Percentiles rank a stretch among this genome's conserved stretches.
Conservation (phyloP, 1,284 basidiomycete species). For the Malassezia globosa region DNA sequence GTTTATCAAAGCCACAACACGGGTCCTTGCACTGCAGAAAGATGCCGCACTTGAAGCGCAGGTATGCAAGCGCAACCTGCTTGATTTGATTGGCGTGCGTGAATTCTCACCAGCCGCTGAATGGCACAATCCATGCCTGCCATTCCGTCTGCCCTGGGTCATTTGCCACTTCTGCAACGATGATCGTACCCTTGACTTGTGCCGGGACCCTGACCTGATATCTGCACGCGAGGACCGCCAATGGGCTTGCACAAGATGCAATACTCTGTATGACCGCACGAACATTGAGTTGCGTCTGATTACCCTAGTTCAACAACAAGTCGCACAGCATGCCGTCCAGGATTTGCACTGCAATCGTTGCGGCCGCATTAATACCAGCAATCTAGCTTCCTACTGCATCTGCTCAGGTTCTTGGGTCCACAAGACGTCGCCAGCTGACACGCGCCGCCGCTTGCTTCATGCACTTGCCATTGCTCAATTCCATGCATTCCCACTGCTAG, state of each 20-base stretch:
- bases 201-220: conserved; percentile 76
- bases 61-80: conserved; percentile 72
- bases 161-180: conserved; percentile 82
- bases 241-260: conserved; percentile 54
- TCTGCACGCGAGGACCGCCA: conserved; percentile 22
- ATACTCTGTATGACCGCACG: conserved; percentile 73
- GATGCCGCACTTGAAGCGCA: conserved; percentile 76
- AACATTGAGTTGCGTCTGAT: conserved; percentile 78
- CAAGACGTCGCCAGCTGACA: conserved; percentile 30
- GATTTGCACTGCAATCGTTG: conserved; percentile 72
- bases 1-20: conserved; percentile 77
- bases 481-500: conserved; percentile 24
- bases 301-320: conserved; percentile 60
- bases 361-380: conserved; percentile 73
- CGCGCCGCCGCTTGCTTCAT: conserved; percentile 22
- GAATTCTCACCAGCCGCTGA: conserved; percentile 56
- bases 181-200: conserved; percentile 84
- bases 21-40: conserved; percentile 59
- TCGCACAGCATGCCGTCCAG: conserved; percentile 72
- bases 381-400: conserved; percentile 69
- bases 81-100: conserved; percentile 75
- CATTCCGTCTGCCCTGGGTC: conserved; percentile 72
- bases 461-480: conserved; percentile 27
- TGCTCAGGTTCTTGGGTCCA: conserved; percentile 60
- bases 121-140: conserved; percentile 79